Base-by-base conservation (phyloP, 1,139 yeast species). In the Geotrichum reessii region DNA sequence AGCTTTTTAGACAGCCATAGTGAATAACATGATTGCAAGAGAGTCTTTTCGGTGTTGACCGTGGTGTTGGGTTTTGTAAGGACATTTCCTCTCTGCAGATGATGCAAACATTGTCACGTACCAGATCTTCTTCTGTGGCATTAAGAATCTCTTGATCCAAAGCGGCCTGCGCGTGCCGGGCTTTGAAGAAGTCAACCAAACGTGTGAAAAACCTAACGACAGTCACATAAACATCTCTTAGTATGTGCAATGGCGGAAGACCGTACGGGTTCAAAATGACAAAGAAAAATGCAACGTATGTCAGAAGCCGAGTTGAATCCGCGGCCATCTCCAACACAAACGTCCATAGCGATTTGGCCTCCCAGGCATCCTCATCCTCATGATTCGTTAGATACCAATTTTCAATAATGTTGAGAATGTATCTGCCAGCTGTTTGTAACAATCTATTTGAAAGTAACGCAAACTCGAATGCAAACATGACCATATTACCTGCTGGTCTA, bases 11-110 rank as follows among this genome's bases (percentile, higher is more conserved):
- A 71, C 99, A 93, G 2, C 96, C 93, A 75, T 87, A 77, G 71
- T 93, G 99, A 61, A 93, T 78, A 58, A 90, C 86, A 72, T 93
- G 99, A 21, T 88, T 87, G 75, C 99, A 93, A 1, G 77, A 78
- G 58, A 93, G 77, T 67, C 81, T 86, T 71, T 90, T 90, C 1
- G 98, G 96, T 52, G 74, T 78, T 58, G 78, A 75, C 48, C 66
- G 64, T 1, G 69, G 64, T 52, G 74, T 74, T 70, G 68, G 3
- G 78, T 55, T 52, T 11, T 54, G 64, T 4, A 69, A 68, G 28
- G 71, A 71, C 96, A 90, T 87, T 61, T 86, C 95, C 63, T 89
- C 96, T 53, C 95, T 81, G 71, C 97, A 90, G 48, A 90, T 86
- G 61, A 87, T 87, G 72, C 97, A 90, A 44, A 87, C 75, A 63